Conservation (phyloP, 306 rosid genomes). For the Rubus parviflorus region DNA sequence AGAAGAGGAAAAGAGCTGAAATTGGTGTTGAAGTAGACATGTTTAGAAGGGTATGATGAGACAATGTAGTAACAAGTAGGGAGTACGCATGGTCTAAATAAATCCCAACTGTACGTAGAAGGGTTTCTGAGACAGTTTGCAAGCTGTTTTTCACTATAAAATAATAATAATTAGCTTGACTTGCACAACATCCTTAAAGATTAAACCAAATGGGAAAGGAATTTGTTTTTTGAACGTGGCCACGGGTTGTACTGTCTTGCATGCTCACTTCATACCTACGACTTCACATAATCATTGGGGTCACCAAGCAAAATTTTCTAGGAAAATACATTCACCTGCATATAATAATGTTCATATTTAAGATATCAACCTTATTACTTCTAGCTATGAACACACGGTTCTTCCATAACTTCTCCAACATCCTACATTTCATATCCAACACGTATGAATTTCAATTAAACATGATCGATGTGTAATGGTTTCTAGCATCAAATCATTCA, state of each 20-base stretch:
- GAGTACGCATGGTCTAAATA: background rate
- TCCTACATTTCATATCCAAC: too few species aligned
- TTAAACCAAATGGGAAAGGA: background rate
- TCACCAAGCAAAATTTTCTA: background rate
- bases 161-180: background rate
- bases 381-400: too few species aligned
- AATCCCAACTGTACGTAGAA: background rate
- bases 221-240: conserved; percentile 5
- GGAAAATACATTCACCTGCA: too few species aligned
- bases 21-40: background rate
- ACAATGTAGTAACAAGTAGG: background rate
- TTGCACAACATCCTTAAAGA: background rate
- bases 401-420: too few species aligned
- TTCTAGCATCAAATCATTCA: too few species aligned
- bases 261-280: background rate
- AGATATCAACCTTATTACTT: too few species aligned
- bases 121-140: background rate
- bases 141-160: background rate
- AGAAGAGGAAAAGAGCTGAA: background rate
- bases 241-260: background rate
- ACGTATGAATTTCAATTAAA: too few species aligned
- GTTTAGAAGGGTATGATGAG: background rate
- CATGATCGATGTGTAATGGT: too few species aligned
- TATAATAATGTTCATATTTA: too few species aligned
- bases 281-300: conserved; percentile 4